Conservation (phyloP, 2,329 filamentous ascomycete genomes). For the Drechslerella dactyloides region DNA sequence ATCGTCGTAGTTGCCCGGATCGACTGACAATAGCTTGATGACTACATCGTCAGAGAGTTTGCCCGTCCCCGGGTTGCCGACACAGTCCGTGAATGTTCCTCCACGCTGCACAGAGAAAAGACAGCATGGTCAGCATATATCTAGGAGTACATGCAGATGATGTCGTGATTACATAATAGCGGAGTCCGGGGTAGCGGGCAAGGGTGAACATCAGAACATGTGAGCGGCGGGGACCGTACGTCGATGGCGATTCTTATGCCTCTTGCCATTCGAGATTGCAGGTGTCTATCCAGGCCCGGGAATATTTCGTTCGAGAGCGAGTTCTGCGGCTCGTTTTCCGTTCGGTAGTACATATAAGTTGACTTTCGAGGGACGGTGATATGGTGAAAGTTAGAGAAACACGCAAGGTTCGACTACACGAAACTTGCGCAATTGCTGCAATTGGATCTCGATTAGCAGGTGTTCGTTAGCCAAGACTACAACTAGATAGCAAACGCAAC, state of each 20-base stretch:
- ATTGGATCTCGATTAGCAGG: background rate
- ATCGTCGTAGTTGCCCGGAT: slow-evolving; percentile 87
- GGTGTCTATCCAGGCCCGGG: slow-evolving; percentile 13
- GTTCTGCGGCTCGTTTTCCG: slow-evolving; percentile 1
- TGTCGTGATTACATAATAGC: slow-evolving; percentile 22
- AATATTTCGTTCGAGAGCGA: slow-evolving; percentile 12
- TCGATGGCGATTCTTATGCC: slow-evolving; percentile 56
- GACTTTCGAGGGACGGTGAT: background rate
- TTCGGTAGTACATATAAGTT: slow-evolving; percentile 7
- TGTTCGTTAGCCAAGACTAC: background rate
- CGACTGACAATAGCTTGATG: slow-evolving; percentile 87
- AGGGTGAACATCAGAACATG: slow-evolving; percentile 13
- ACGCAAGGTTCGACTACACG: background rate
- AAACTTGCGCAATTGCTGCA: background rate
- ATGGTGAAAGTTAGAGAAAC: background rate
- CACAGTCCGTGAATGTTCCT: slow-evolving; percentile 91
- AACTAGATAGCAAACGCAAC: background rate
- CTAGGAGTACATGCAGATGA: background rate
- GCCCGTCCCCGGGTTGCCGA: slow-evolving; percentile 76
- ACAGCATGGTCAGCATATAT: slow-evolving; percentile 21
- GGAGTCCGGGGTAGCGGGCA: background rate
- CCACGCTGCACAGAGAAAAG: slow-evolving; percentile 65
- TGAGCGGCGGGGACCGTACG: slow-evolving; percentile 47
- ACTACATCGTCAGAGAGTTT: slow-evolving; percentile 75
- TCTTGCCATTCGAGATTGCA: slow-evolving; percentile 52